Evolutionary conservation across 352 stramenopile species (phyloP), one percentile per base, ranked within the genome.

Genomic region (Phytophthora litchii): DNA sequence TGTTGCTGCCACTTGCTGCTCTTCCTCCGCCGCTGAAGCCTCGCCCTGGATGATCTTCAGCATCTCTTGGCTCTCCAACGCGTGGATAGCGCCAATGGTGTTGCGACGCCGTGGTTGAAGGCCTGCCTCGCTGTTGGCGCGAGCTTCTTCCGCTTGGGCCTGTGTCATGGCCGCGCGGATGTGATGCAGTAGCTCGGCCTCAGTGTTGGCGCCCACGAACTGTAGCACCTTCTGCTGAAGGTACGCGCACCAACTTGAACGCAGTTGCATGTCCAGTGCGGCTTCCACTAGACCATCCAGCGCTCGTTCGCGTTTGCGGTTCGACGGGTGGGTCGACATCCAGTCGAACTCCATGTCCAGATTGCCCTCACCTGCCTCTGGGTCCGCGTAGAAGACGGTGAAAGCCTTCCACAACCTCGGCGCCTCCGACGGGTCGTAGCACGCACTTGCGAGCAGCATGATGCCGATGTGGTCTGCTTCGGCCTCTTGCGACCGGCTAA

Each of bases 391-490:
- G 54, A 72, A 74, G 23, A 51, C 51, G 7, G 53, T 61, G 44
- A 85, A 88, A 17, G 72, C 74, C 12, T 60, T 62, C 72, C 75
- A 84, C 50, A 83, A 68, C 6, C 74, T 68, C 27, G 72, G 72
- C 4, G 78, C 80, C 46, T 84, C 74, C 9, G 60, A 67, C 13
- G 80, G 80, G 41, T 90, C 80, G 65, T 90, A 90, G 67, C 80
- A 90, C 43, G 80, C 80, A 17, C 78, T 83, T 7, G 80, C 77
- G 60, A 90, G 82, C 45, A 90, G 65, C 80, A 90, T 90, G 49
- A 90, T 74, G n/a, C 80, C 80, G 43, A 90, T 88, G 69, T 90
- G 80, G 53, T 90, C 80, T 29, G 80, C 80, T 48, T 90, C 80
- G 23, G 72, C 68, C 51, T 90, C 80, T 34, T 85, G 80, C 38